Conservation (phyloP, 306 rosid genomes). For the Cercis canadensis region DNA sequence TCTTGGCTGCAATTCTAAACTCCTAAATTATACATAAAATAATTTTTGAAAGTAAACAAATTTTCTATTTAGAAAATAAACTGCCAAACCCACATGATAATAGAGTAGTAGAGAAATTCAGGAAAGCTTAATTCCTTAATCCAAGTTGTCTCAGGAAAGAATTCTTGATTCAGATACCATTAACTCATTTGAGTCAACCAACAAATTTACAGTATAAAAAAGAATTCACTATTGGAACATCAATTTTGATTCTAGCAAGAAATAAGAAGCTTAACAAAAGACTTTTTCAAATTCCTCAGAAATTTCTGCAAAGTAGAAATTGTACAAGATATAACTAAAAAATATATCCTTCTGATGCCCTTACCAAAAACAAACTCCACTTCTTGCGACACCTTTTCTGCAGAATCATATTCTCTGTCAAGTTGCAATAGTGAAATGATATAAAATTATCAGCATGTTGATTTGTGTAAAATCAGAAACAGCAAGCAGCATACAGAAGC, state of each 20-base stretch:
- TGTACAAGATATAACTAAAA: no score
- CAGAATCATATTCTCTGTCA: slow-evolving; percentile 74
- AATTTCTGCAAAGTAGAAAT: no score
- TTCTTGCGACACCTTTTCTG: slow-evolving; percentile 82
- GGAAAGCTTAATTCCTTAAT: background rate
- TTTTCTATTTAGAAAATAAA: no score
- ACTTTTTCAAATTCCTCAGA: no score
- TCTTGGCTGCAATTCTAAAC: background rate
- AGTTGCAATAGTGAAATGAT: slow-evolving; percentile 67
- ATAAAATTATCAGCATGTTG: slow-evolving; percentile 32
- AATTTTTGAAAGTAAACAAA: no score
- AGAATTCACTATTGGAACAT: background rate
- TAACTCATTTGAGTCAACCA: slow-evolving; percentile 11
- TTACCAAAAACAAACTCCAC: slow-evolving; percentile 90
- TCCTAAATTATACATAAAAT: no score
- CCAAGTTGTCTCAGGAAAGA: background rate
- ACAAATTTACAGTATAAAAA: slow-evolving; percentile 17
- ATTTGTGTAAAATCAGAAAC: slow-evolving; percentile 15
- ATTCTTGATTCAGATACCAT: background rate
- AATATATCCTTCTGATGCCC: no score
- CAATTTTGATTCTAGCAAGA: no score
- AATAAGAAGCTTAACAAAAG: background rate
- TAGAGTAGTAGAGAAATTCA: no score
- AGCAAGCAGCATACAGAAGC: no score
- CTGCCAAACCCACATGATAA: no score